Percentiles rank a stretch among this genome's conserved stretches.
Evolutionary conservation across 2,329 filamentous ascomycete genomes (phyloP).

Genomic region (Whalleya microplaca): DNA sequence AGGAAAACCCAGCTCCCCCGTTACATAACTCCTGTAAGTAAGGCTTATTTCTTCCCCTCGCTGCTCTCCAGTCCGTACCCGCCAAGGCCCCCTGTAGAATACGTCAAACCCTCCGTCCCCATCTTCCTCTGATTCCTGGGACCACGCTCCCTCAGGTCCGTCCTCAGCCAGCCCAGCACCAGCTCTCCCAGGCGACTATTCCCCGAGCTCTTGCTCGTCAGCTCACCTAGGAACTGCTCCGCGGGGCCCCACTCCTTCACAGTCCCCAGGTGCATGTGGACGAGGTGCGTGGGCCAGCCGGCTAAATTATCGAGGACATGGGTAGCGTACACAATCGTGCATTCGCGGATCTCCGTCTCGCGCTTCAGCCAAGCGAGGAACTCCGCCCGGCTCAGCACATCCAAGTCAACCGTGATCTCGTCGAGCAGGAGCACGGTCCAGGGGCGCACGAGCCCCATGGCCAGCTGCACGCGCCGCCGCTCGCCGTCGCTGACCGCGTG

Average conservation of each 20-base stretch:
- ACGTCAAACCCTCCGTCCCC: slow-evolving; percentile 67
- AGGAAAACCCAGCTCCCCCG: not conserved
- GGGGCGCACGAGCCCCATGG: slow-evolving; percentile 90
- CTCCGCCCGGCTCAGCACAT: slow-evolving; percentile 80
- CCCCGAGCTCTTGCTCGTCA: slow-evolving; percentile 52
- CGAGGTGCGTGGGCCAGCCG: slow-evolving; percentile 91
- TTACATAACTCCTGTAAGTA: not conserved
- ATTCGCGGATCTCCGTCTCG: slow-evolving; percentile 81
- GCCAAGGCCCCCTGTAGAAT: slow-evolving; percentile 55
- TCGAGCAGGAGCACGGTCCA: slow-evolving; percentile 92
- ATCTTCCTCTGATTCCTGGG: slow-evolving; percentile 66
- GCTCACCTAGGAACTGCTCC: slow-evolving; percentile 67
- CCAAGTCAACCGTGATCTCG: slow-evolving; percentile 96
- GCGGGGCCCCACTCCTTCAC: slow-evolving; percentile 86
- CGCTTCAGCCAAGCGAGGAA: slow-evolving; percentile 85
- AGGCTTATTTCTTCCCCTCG: slow-evolving; percentile 29
- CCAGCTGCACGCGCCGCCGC: slow-evolving; percentile 86
- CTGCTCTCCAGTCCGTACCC: slow-evolving; percentile 62
- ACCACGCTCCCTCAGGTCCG: slow-evolving; percentile 78
- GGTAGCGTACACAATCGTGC: slow-evolving; percentile 95
- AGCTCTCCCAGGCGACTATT: slow-evolving; percentile 87
- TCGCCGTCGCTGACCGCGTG: slow-evolving; percentile 95
- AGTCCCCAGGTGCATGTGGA: slow-evolving; percentile 89
- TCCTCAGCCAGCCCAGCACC: slow-evolving; percentile 83
- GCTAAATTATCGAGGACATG: slow-evolving; percentile 96